Evolutionary conservation across 768 basidiomycete genomes (phyloP), one percentile per base, ranked within the genome.

Genomic region (Hericium coralloides): DNA sequence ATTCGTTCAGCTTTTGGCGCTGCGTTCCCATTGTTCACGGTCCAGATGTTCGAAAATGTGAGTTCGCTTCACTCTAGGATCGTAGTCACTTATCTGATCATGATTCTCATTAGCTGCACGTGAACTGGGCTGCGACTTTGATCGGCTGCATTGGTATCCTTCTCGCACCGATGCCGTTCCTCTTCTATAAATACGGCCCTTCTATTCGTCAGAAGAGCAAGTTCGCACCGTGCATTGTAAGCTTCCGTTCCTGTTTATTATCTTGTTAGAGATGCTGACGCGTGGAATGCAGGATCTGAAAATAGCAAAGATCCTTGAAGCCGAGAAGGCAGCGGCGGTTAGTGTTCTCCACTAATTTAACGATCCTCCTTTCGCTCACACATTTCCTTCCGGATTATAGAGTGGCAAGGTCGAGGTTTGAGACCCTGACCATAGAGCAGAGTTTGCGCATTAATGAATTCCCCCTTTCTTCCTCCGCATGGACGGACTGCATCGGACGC

Each of bases 81-180:
- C 36, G 47, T 31, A 31, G 31, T 31, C 8, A 31, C 10, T 31
- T 31, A n/a, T 15, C 20, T n/a, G 12, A 18, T 31, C 10, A 31
- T 31, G 31, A 31, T 31, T 31, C 31, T 14, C 12, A 23, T 17
- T 17, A 54, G 52, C 38, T 58, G 53, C 49, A 55, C 5, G 50
- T 55, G 17, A 59, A 59, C 43, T 55, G 58, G 58, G 58, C 58
- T 23, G 37, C 54, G n/a, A 59, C 49, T 15, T 49, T 59, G 14
- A 55, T 55, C 41, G 58, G 48, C 12, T 38, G 31, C 12, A 14
- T 55, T 41, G 39, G 31, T 0, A 8, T 51, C 26, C 15, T 55
- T 2, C 41, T 59, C 18, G n/a, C 48, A 12, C 58, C 55, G 15
- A 55, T 55, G 0, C 58, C 58, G 17, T 55, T 59, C 48, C 17